Evolutionary conservation across 495 filamentous ascomycete genomes (phyloP).

Genomic region (Penicillium subrubescens): DNA sequence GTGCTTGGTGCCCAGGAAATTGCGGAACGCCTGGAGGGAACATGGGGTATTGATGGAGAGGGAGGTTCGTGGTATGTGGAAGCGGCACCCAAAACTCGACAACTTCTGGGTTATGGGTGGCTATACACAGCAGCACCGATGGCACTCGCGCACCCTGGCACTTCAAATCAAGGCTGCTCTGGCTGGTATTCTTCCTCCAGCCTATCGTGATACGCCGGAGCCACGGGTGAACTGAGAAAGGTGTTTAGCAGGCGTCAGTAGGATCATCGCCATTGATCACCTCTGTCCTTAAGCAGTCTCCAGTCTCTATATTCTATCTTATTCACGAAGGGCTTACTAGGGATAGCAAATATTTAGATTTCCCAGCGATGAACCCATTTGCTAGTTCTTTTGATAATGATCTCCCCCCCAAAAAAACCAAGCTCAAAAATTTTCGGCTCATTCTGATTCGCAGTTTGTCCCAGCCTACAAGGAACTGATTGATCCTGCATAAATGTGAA

Average conservation of each 20-base stretch:
- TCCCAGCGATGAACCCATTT: no score
- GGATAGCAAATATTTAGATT: no score
- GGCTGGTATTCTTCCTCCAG: conserved; percentile 24
- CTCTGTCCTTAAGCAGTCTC: not conserved
- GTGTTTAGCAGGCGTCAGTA: not conserved
- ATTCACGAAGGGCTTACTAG: no score
- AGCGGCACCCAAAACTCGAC: conserved; percentile 33
- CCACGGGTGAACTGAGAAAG: not conserved
- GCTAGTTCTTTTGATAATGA: no score
- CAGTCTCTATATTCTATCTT: no score
- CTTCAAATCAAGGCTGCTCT: conserved; percentile 36
- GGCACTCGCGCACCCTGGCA: conserved; percentile 39
- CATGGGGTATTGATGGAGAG: conserved; percentile 43
- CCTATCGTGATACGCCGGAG: conserved; percentile 22
- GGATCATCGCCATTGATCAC: not conserved
- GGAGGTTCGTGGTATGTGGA: conserved; percentile 40
- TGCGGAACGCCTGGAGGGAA: conserved; percentile 36
- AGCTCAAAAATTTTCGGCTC: no score
- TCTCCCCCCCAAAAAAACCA: no score
- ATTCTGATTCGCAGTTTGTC: not conserved
- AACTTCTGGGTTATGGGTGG: conserved; percentile 44
- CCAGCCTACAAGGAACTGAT: not conserved
- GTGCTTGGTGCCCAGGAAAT: conserved; percentile 8
- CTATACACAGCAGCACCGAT: conserved; percentile 29
- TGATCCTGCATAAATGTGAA: not conserved